Base-by-base conservation (phyloP, 441 rosid genomes). In the Gossypium lobatum region DNA sequence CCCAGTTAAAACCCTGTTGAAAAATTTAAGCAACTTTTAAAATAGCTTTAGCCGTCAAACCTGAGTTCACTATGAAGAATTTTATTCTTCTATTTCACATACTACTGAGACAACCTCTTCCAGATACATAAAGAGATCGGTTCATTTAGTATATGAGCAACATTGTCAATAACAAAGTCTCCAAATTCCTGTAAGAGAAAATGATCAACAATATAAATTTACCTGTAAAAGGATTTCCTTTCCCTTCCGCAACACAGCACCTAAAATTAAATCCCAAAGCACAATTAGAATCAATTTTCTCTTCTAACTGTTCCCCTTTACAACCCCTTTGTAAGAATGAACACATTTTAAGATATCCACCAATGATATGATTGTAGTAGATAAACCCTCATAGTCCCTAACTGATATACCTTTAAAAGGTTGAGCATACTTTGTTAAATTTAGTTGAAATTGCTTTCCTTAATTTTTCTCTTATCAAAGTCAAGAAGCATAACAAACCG, bases 1-100 rank as follows among this genome's bases (percentile, higher is more conserved):
- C 99, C 99, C 97, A 95, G 72, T 92, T 90, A 79, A 88, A 93
- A 63, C 88, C 93, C 99, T 93, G 87, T 75, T 18, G 26, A 62
- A 58, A 45, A 75, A 73, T 77, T 61, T 76, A 46, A 50, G 59
- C 53, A 16, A 61, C 50, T 17, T 26, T 73, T 5, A 62, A 53
- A 73, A 4, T n/a, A 13, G 21, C 73, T 65, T 65, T 25, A 67
- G 66, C 74, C 37, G 72, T 74, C 75, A 64, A 55, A 75, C 57
- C 59, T 28, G 59, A 71, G 42, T 39, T 28, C 39, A 3, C 21
- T 17, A 9, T 28, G 18, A 45, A 74, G 66, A 74, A 26, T 6
- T 50, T 11, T 6, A 53, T 28, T 23, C 62, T 17, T 17, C 10
- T 0, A 70, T 17, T 31, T 7, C 62, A 28, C 23, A 31, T 70